Evolutionary conservation across 768 basidiomycete genomes (phyloP).

Genomic region (Ephemerocybe angulata): DNA sequence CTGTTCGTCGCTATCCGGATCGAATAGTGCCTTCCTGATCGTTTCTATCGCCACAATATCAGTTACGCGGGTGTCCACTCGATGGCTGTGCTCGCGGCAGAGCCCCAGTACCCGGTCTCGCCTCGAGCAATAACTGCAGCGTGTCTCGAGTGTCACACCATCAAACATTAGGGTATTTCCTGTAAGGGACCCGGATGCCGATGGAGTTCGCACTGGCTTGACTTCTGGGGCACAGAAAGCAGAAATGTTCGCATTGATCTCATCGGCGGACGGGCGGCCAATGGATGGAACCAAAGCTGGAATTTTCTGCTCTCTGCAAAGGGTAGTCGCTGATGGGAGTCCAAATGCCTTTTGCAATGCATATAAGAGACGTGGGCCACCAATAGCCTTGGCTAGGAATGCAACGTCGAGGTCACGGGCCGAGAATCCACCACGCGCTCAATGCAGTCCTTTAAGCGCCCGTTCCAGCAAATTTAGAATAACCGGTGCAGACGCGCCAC

Average conservation of each 20-base stretch:
- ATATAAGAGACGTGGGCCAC: neutral
- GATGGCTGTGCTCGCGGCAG: neutral
- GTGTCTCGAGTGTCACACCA: slow-evolving; percentile 1
- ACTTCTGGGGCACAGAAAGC: neutral
- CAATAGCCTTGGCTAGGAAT: neutral
- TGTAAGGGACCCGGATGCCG: no score
- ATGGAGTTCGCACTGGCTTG: no score
- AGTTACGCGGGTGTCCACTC: neutral
- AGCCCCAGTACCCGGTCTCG: neutral
- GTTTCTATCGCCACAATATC: neutral
- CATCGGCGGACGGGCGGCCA: neutral
- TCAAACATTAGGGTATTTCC: neutral
- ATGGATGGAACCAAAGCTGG: neutral
- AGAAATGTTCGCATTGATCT: neutral
- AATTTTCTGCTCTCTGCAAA: neutral
- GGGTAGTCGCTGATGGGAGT: neutral
- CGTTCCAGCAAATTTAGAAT: neutral
- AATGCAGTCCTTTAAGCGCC: neutral
- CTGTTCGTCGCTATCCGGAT: neutral
- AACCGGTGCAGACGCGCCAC: neutral
- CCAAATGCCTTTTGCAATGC: neutral
- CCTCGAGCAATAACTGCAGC: neutral
- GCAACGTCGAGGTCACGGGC: neutral
- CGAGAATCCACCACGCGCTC: neutral
- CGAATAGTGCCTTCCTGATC: neutral